Conservation (phyloP, 2,329 filamentous ascomycete species). For the Aspergillus unguis region DNA sequence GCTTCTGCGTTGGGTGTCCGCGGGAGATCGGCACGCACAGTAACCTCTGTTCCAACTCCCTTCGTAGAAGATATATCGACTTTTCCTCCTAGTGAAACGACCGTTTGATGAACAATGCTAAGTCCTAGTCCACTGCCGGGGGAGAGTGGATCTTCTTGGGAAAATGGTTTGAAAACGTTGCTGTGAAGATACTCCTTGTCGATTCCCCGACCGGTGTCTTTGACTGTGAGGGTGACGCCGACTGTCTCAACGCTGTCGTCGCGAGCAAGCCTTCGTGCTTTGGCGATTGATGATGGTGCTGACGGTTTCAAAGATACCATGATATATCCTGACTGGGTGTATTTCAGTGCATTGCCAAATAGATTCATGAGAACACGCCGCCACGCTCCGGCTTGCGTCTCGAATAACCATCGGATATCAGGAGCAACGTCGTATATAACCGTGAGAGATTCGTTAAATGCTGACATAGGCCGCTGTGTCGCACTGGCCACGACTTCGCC, state of each 20-base stretch:
- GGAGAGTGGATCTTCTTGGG: conserved; percentile 8
- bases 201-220: conserved; percentile 33
- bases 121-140: conserved; percentile 8
- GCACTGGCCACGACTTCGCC: neutral
- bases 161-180: conserved; percentile 9
- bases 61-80: conserved; percentile 7
- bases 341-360: conserved; percentile 50
- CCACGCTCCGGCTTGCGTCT: conserved; percentile 47
- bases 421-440: conserved; percentile 41
- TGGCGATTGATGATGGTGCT: neutral
- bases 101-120: conserved; percentile 10
- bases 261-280: neutral
- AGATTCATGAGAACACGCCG: conserved; percentile 49
- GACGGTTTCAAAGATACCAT: conserved; percentile 31
- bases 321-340: conserved; percentile 44
- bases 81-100: conserved; percentile 2
- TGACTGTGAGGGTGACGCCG: conserved; percentile 22
- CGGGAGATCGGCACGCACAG: neutral
- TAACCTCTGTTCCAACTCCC: conserved; percentile 2
- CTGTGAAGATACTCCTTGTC: conserved; percentile 17
- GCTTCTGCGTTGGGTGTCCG: conserved; percentile 1
- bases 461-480: neutral
- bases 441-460: conserved; percentile 3
- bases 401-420: conserved; percentile 42
- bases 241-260: conserved; percentile 1